Evolutionary conservation across 176 grass and related monocot genomes (phyloP), one percentile per base, ranked within the genome.

Genomic region (Aegilops speltoides): DNA sequence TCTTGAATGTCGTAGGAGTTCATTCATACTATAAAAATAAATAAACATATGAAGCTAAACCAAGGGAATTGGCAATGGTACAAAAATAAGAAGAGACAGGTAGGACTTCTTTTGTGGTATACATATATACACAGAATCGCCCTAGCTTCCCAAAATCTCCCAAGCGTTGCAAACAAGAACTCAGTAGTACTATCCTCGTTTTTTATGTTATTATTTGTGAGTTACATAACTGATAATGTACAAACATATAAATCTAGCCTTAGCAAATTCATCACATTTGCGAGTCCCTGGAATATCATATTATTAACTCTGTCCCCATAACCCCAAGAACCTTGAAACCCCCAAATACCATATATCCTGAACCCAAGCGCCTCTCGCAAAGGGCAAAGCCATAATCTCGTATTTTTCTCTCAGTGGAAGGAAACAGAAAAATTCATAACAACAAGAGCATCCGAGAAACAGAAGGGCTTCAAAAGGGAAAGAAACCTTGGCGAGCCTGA

Each of bases 401-500:
- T 10, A 57, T 0, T 63, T 28, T 3, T 7, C 46, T 34, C 25
- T 6, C 37, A 28, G 5, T 37, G 43, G 20, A 8, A n/a, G n/a
- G n/a, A n/a, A n/a, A 85, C 43, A 41, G 64, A 79, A 50, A 75
- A 38, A 38, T 36, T 23, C n/a, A 45, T 8, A 60, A 48, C n/a
- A 68, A 6, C 37, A 76, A 20, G 14, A 29, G 15, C 16, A 76
- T 76, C 14, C 34, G 26, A 56, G 12, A 41, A 26, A 70, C 24
- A 62, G 10, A 73, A 26, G 7, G 19, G 22, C 11, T 22, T 37
- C 48, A 22, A 59, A 72, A 38, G 20, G 3, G 17, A 41, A 78
- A 78, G 12, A 79, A n/a, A 98, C 94, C 97, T 98, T 96, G 28
- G 92, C 91, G 68, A 98, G 81, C 85, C 94, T 96, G 82, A 98